phyloP scores from a whole-genome alignment of 2,329 filamentous ascomycete genomes.

The Fonsecaea pedrosoi region DNA sequence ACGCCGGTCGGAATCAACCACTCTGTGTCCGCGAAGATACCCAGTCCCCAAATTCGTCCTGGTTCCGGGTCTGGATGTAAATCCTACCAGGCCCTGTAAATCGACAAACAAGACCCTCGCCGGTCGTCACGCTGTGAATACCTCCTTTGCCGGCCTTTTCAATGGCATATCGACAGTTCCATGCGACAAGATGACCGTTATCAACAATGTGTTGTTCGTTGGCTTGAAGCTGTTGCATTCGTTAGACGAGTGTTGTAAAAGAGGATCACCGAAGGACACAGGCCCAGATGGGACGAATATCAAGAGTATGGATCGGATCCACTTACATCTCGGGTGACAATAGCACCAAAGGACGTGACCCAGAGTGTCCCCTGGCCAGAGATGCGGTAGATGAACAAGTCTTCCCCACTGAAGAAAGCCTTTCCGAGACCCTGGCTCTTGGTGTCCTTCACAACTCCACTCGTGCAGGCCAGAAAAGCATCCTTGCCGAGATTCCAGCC shows the following conservation, averaged over 20 bases:
- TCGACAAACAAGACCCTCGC: conserved; percentile 34
- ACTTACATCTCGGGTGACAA: conserved; percentile 34
- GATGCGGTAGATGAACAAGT: conserved; percentile 35
- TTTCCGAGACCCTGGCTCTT: conserved; percentile 36
- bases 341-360: conserved; percentile 31
- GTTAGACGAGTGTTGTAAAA: neutral
- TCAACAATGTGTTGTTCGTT: conserved; percentile 36
- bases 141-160: conserved; percentile 30
- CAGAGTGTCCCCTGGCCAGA: conserved; percentile 31
- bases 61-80: conserved; percentile 36
- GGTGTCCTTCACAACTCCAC: conserved; percentile 26
- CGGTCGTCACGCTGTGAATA: conserved; percentile 30
- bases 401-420: conserved; percentile 36
- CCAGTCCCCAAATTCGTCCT: conserved; percentile 31
- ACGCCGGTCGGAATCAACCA: neutral
- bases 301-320: neutral
- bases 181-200: conserved; percentile 35
- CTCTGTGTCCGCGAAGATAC: conserved; percentile 12
- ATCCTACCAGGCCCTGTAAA: conserved; percentile 35
- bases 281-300: neutral
- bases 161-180: conserved; percentile 33
- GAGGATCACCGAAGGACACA: neutral
- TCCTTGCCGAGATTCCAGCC: conserved; percentile 34
- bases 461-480: conserved; percentile 31
- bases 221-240: conserved; percentile 24